These are phyloP conservation scores for Arthrobotrys entomopaga DNA, from an alignment of 2,329 filamentous ascomycete species.

Conservation along the genomic window DNA sequence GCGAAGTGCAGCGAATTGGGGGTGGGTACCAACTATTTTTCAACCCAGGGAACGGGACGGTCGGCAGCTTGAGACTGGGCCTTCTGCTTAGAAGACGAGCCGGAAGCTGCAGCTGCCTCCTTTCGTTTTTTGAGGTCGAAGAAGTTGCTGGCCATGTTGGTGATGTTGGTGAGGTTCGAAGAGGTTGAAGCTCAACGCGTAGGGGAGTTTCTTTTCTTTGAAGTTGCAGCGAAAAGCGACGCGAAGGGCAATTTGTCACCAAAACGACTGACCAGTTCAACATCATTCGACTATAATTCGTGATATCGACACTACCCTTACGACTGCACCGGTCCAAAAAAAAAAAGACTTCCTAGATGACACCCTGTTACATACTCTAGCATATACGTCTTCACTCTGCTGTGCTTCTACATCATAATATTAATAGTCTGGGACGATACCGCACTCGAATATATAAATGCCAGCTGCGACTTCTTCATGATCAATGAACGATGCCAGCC, in stretches of 20 bases:
- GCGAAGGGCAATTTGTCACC: constrained; percentile 4
- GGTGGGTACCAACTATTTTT: constrained; percentile 82
- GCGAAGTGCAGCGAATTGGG: not conserved
- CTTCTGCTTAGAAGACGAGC: constrained; percentile 70
- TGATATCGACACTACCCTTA: too few species aligned
- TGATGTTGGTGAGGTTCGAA: not conserved
- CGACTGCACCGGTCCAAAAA: too few species aligned
- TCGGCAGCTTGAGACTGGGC: constrained; percentile 70
- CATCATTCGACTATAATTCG: too few species aligned
- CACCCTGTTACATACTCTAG: too few species aligned
- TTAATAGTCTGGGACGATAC: too few species aligned
- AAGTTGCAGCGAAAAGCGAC: not conserved
- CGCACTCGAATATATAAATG: too few species aligned
- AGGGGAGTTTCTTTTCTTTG: too few species aligned
- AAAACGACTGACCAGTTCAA: not conserved
- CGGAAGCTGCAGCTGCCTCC: constrained; percentile 72
- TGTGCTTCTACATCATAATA: too few species aligned
- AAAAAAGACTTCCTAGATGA: too few species aligned
- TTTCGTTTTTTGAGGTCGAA: constrained; percentile 95
- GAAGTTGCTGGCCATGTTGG: constrained; percentile 67
- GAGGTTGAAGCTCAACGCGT: constrained; percentile 9
- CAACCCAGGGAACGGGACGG: constrained; percentile 80
- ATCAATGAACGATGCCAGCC: constrained; percentile 56
- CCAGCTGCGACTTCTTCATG: constrained; percentile 40
- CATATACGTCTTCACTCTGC: too few species aligned